A percentile compares a stretch with the other conserved stretches of the same genome.
phyloP scores from a whole-genome alignment of 306 rosid species.

The Amphicarpaea edgeworthii region DNA sequence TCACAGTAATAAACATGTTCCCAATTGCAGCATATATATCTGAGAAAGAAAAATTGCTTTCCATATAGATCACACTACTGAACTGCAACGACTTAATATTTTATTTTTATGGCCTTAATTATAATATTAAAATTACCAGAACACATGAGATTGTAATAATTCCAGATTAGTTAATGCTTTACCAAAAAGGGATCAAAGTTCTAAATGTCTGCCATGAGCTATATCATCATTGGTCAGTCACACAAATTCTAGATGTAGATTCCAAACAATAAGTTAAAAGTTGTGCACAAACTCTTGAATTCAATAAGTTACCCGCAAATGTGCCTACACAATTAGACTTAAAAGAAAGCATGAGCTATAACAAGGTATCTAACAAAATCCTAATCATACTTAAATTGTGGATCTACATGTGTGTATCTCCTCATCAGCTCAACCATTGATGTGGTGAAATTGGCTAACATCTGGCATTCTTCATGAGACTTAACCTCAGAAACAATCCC shows the following conservation, averaged over 20 bases:
- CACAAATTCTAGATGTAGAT: conserved; percentile 36
- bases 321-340: conserved; percentile 41
- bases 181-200: conserved; percentile 23
- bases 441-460: conserved; percentile 54
- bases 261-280: conserved; percentile 29
- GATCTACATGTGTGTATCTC: conserved; percentile 52
- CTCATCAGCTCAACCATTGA: conserved; percentile 63
- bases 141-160: neutral
- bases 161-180: conserved; percentile 13
- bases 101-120: neutral
- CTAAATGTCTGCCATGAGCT: conserved; percentile 28
- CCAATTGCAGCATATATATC: conserved; percentile 13
- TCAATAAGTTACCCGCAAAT: conserved; percentile 42
- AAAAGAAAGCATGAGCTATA: conserved; percentile 41
- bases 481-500: conserved; percentile 58
- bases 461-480: conserved; percentile 54
- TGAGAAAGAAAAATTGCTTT: conserved; percentile 1
- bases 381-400: conserved; percentile 58
- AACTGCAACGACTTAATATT: neutral
- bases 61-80: conserved; percentile 11
- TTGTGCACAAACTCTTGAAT: conserved; percentile 35
- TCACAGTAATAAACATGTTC: conserved; percentile 23
- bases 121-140: neutral
- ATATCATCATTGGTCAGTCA: conserved; percentile 33
- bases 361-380: conserved; percentile 43